Conservation (phyloP, 2,329 filamentous ascomycete genomes). For the Macrophomina tecta region DNA sequence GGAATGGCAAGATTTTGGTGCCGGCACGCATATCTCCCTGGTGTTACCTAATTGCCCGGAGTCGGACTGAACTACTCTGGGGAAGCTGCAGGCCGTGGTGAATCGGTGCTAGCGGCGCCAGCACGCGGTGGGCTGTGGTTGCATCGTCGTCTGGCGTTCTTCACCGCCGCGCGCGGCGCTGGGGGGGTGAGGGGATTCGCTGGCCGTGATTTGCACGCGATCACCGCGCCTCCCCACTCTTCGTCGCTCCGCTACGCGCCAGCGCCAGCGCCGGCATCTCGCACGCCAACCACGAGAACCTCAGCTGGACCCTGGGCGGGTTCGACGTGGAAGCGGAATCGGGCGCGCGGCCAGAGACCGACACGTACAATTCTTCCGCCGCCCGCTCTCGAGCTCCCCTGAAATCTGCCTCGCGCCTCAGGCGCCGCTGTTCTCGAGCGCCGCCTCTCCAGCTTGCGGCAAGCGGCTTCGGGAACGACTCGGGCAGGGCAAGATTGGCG, state of each 20-base stretch:
- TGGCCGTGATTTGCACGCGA: conserved; percentile 28
- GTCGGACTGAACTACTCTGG: background rate
- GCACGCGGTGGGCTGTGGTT: conserved; percentile 16
- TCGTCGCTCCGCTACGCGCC: conserved; percentile 15
- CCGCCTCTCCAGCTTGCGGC: background rate
- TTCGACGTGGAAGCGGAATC: background rate
- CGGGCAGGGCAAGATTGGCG: conserved; percentile 23
- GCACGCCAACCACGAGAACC: background rate
- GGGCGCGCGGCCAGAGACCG: background rate
- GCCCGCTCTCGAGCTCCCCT: conserved; percentile 16
- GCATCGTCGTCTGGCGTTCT: conserved; percentile 19
- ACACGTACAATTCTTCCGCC: conserved; percentile 16
- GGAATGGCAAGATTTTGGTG: conserved; percentile 19
- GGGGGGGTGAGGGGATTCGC: conserved; percentile 6
- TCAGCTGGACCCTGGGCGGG: conserved; percentile 20
- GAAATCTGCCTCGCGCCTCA: conserved; percentile 14
- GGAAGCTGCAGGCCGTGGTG: conserved; percentile 10
- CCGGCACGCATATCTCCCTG: conserved; percentile 1
- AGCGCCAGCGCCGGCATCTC: conserved; percentile 11
- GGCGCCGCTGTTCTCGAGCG: background rate
- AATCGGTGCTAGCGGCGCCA: conserved; percentile 13
- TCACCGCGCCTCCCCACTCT: conserved; percentile 27
- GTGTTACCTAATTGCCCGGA: conserved; percentile 18
- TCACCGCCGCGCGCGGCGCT: conserved; percentile 24
- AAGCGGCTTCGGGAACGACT: conserved; percentile 26